Evolutionary conservation across 805 yeast genomes (phyloP).

Genomic region (Starmerella sirachaensis): DNA sequence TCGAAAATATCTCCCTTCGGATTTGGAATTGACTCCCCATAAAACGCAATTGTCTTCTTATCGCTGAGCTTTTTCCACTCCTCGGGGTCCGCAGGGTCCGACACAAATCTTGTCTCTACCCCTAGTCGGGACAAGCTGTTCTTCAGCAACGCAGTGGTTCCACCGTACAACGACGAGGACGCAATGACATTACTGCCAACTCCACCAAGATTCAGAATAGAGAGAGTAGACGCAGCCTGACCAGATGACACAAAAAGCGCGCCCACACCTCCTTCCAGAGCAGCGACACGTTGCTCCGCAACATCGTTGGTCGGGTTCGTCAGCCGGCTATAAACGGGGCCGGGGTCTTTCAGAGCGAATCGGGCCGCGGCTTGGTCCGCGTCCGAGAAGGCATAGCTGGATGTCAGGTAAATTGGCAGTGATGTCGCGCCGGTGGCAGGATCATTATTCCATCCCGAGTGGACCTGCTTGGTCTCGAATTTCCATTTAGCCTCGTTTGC

Average conservation of each 20-base stretch:
- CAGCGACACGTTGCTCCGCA: slow-evolving; percentile 84
- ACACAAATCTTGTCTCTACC: slow-evolving; percentile 70
- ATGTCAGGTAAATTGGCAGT: slow-evolving; percentile 83
- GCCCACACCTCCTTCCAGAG: slow-evolving; percentile 83
- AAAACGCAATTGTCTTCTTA: slow-evolving; percentile 77
- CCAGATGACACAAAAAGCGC: slow-evolving; percentile 91
- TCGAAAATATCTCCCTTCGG: slow-evolving; percentile 64
- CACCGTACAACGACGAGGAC: slow-evolving; percentile 82
- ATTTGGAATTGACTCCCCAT: slow-evolving; percentile 69
- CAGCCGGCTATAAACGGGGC: slow-evolving; percentile 79
- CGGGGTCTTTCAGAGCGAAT: slow-evolving; percentile 73
- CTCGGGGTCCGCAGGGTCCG: slow-evolving; percentile 57
- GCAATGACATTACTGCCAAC: slow-evolving; percentile 83
- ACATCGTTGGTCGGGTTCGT: slow-evolving; percentile 89
- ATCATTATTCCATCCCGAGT: slow-evolving; percentile 80
- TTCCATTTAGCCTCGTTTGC: slow-evolving; percentile 12
- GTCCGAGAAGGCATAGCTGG: slow-evolving; percentile 77
- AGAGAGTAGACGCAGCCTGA: slow-evolving; percentile 83
- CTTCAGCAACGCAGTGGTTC: slow-evolving; percentile 91
- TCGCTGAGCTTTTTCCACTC: slow-evolving; percentile 66
- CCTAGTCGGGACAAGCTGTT: slow-evolving; percentile 84
- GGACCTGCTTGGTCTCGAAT: slow-evolving; percentile 75
- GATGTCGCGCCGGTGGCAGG: slow-evolving; percentile 65
- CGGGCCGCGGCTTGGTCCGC: slow-evolving; percentile 87
- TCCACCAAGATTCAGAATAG: slow-evolving; percentile 38